Conservation (phyloP, 2,329 filamentous ascomycete genomes). For the Talaromyces sp. region DNA sequence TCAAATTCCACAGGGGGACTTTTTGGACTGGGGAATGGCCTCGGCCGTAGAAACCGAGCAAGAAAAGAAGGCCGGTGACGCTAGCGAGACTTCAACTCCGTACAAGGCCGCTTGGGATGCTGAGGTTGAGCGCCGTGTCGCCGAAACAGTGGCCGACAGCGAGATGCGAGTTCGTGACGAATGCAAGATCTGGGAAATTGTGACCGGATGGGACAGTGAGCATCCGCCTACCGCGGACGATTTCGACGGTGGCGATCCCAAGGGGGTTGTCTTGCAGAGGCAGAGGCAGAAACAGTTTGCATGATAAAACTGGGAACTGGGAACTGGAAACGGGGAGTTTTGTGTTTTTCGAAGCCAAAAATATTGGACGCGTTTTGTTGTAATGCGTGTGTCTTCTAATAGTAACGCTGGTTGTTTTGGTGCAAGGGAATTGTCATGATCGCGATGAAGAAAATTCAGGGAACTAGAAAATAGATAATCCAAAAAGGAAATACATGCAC, state of each 20-base stretch:
- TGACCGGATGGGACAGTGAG: constrained; percentile 15
- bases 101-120: constrained; percentile 16
- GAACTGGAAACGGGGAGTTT: neutral
- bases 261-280: constrained; percentile 3
- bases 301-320: neutral
- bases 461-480: neutral
- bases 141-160: constrained; percentile 11
- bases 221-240: constrained; percentile 13
- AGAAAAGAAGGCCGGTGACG: neutral
- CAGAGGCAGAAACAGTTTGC: neutral
- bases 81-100: neutral
- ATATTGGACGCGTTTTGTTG: neutral
- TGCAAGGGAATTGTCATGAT: neutral
- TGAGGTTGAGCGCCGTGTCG: constrained; percentile 19
- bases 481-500: neutral
- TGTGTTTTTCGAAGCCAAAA: neutral
- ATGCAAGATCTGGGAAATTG: constrained; percentile 20
- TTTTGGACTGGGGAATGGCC: constrained; percentile 7
- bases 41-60: neutral
- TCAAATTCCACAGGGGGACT: neutral
- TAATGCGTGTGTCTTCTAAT: neutral
- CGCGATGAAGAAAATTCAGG: neutral
- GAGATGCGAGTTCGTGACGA: constrained; percentile 18
- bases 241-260: constrained; percentile 18
- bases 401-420: neutral